Evolutionary conservation across 2,329 filamentous ascomycete species (phyloP).

Genomic region (Epichloe glyceriae): DNA sequence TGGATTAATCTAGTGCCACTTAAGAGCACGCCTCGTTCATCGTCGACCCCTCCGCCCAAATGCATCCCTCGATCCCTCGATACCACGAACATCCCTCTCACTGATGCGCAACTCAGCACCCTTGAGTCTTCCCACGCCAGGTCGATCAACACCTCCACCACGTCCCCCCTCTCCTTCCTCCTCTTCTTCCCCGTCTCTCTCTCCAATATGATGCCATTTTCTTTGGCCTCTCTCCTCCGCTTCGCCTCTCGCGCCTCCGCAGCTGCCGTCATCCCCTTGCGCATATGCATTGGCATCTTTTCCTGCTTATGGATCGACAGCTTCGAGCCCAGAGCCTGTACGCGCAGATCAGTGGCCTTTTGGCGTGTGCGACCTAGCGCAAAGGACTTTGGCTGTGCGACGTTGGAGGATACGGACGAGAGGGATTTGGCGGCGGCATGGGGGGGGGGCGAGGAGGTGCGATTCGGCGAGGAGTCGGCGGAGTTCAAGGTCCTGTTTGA

Average conservation of each 20-base stretch:
- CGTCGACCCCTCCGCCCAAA: constrained; percentile 25
- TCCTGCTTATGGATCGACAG: constrained; percentile 60
- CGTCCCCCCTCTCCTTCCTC: constrained; percentile 29
- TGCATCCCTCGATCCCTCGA: constrained; percentile 42
- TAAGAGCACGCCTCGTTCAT: background rate
- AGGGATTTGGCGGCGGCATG: constrained; percentile 34
- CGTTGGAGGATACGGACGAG: constrained; percentile 25
- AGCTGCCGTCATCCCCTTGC: constrained; percentile 71
- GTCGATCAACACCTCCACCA: constrained; percentile 57
- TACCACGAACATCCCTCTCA: constrained; percentile 59
- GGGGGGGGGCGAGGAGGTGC: constrained; percentile 52
- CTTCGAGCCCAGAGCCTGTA: constrained; percentile 72
- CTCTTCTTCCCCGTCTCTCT: constrained; percentile 27
- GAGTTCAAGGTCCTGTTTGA: constrained; percentile 85
- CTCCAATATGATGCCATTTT: constrained; percentile 87
- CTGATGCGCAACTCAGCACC: constrained; percentile 71
- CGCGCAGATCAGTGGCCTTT: constrained; percentile 70
- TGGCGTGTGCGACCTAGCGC: constrained; percentile 58
- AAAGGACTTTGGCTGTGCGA: constrained; percentile 29
- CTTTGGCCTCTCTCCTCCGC: constrained; percentile 64
- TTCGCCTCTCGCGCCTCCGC: constrained; percentile 51
- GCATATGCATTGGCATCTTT: constrained; percentile 79
- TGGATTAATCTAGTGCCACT: background rate
- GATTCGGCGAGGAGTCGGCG: constrained; percentile 86
- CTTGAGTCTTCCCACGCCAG: constrained; percentile 66